Evolutionary conservation across 257 asterid species (phyloP).

Genomic region (Solanum ossicruentum): DNA sequence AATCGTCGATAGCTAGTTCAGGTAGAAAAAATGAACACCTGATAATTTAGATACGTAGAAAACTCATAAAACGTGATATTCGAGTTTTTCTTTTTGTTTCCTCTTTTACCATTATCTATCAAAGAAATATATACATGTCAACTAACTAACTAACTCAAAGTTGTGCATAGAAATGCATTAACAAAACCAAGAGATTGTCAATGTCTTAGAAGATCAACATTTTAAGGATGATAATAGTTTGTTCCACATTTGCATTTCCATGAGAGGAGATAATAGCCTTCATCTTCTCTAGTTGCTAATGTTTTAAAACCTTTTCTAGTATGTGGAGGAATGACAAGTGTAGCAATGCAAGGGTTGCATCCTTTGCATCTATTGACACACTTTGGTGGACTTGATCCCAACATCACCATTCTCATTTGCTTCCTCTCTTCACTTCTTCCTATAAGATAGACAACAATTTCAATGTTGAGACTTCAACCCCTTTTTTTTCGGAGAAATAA

Average conservation of each 20-base stretch:
- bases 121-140: not conserved
- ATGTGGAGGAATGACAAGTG: conserved; percentile 49
- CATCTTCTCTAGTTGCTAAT: conserved; percentile 34
- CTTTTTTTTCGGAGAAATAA: not conserved
- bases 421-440: conserved; percentile 16
- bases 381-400: conserved; percentile 68
- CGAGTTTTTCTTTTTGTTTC: not conserved
- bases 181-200: not conserved
- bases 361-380: conserved; percentile 56
- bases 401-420: conserved; percentile 32
- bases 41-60: no score
- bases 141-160: not conserved
- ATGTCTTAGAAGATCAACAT: not conserved
- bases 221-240: conserved; percentile 41
- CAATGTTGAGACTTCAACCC: no score
- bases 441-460: not conserved
- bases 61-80: not conserved
- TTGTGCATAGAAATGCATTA: not conserved
- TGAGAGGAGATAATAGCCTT: conserved; percentile 54
- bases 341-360: conserved; percentile 64
- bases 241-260: conserved; percentile 74
- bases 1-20: not conserved
- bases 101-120: not conserved
- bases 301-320: not conserved
- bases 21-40: not conserved